phyloP scores from a whole-genome alignment of 73 alveolate species.

The Tetrahymena malaccensis region DNA sequence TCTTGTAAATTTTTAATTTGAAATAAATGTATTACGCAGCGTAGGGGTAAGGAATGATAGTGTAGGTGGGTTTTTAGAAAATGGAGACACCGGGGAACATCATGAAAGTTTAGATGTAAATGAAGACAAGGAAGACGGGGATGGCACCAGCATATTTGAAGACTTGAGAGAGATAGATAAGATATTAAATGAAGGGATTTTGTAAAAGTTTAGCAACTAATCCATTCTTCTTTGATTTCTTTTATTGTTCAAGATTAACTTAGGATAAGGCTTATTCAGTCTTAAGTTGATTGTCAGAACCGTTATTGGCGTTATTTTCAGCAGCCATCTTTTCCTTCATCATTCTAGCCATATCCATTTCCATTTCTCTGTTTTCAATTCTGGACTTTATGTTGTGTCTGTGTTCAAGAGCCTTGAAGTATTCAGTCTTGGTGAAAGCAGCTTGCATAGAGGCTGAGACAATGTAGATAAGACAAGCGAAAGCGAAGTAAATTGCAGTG shows the following conservation, averaged over 20 bases:
- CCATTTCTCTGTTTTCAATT: not conserved
- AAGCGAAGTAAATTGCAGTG: not conserved
- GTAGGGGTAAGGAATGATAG: not conserved
- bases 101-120: constrained; percentile 30
- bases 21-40: not conserved
- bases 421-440: not conserved
- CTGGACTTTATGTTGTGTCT: not conserved
- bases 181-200: not conserved
- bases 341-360: not conserved
- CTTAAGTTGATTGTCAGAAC: not conserved
- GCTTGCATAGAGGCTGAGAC: not conserved
- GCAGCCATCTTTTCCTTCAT: not conserved
- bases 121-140: not conserved
- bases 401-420: not conserved
- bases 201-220: not conserved
- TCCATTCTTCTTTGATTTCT: not conserved
- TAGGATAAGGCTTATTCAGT: not conserved
- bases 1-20: not conserved
- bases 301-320: not conserved
- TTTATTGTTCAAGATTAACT: not conserved
- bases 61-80: not conserved
- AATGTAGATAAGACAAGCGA: not conserved
- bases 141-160: not conserved
- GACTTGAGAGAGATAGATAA: not conserved
- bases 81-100: constrained; percentile 40